These are phyloP conservation scores for Pseudogymnoascus sp. DNA, from an alignment of 2,329 filamentous ascomycete genomes.

Conservation along the genomic window DNA sequence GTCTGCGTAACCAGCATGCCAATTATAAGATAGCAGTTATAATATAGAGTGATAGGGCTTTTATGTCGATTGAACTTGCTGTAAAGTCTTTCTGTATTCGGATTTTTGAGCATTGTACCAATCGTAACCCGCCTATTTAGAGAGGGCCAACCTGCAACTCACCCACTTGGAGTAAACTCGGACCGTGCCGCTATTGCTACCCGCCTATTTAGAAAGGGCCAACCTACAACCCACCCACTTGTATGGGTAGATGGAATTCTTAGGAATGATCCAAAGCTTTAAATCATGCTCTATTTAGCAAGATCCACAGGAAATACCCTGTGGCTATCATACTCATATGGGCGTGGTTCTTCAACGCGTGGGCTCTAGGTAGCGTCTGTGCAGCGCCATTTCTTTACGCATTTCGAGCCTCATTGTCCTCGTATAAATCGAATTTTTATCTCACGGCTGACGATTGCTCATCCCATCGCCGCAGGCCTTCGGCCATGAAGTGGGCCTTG, in stretches of 20 bases:
- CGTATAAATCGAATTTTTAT: background rate
- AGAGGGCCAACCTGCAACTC: background rate
- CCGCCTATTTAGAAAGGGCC: background rate
- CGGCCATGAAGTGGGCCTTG: background rate
- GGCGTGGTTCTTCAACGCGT: background rate
- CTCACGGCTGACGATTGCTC: background rate
- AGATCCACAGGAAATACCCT: background rate
- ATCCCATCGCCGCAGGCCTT: background rate
- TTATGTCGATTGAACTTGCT: background rate
- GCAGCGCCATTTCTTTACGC: background rate
- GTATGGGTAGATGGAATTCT: background rate
- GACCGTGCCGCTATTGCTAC: background rate
- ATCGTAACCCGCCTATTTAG: background rate
- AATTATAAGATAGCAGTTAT: background rate
- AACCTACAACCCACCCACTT: background rate
- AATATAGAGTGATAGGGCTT: background rate
- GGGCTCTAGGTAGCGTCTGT: background rate
- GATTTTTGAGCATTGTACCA: background rate
- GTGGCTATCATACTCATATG: background rate
- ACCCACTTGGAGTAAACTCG: constrained; percentile 1
- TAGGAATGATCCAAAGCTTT: background rate
- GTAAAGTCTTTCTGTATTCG: background rate
- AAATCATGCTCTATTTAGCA: background rate
- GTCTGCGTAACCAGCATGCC: background rate
- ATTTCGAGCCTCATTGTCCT: background rate